A percentile compares a stretch with the other conserved stretches of the same genome.
These are phyloP conservation scores for Globisporangium heterothallicum DNA, from an alignment of 352 stramenopile genomes.

Conservation along the genomic window DNA sequence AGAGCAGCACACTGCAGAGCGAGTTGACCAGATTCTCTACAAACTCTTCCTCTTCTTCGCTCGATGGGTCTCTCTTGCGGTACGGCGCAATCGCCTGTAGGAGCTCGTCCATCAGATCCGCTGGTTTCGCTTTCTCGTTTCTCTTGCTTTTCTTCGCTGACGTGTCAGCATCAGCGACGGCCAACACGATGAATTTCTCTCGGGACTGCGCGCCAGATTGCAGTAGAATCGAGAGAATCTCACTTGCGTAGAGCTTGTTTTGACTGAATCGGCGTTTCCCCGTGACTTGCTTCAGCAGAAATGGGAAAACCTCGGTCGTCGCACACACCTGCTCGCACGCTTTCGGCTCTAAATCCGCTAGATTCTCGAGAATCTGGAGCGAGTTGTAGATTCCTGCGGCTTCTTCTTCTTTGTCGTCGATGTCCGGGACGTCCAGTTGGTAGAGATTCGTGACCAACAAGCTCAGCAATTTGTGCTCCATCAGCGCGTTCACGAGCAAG, in stretches of 20 bases:
- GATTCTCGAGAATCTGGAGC: constrained; percentile 78
- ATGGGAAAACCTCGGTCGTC: constrained; percentile 46
- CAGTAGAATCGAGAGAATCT: constrained; percentile 83
- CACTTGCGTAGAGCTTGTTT: constrained; percentile 83
- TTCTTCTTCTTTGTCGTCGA: constrained; percentile 56
- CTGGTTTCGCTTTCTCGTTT: background rate
- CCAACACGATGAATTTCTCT: constrained; percentile 32
- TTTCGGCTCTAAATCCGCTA: constrained; percentile 53
- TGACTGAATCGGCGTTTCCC: constrained; percentile 32
- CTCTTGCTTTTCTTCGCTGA: constrained; percentile 6
- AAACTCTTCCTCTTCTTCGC: constrained; percentile 87
- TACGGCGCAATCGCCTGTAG: constrained; percentile 87
- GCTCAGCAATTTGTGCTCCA: constrained; percentile 54
- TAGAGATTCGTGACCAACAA: constrained; percentile 45
- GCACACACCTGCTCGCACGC: constrained; percentile 39
- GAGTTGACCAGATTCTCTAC: constrained; percentile 91
- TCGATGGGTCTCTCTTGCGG: constrained; percentile 76
- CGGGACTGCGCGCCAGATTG: constrained; percentile 45
- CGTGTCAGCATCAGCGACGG: background rate
- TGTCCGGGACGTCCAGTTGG: constrained; percentile 22
- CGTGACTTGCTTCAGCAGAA: constrained; percentile 49
- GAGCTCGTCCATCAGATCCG: constrained; percentile 88
- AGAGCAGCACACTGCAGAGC: constrained; percentile 74
- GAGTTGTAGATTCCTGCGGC: constrained; percentile 65
- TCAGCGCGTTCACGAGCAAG: constrained; percentile 42